These are phyloP conservation scores for Cornus controversa DNA, from an alignment of 148 eudicot species.

Conservation along the genomic window DNA sequence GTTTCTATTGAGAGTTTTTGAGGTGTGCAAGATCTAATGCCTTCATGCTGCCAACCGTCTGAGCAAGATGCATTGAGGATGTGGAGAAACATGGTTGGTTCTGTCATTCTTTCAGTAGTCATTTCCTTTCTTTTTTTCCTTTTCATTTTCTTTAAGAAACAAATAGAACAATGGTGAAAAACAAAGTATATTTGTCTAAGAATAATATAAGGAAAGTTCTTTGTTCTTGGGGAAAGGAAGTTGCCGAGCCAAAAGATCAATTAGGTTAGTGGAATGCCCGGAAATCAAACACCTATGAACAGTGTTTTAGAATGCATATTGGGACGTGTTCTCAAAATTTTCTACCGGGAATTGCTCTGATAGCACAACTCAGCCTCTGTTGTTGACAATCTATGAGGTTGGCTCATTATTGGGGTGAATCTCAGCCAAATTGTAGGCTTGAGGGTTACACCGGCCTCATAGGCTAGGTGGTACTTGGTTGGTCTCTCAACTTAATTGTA, in stretches of 20 bases:
- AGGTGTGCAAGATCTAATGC: slow-evolving; percentile 7
- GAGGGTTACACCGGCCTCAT: not conserved
- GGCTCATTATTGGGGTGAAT: not conserved
- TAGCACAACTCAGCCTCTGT: slow-evolving; percentile 5
- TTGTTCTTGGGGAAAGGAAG: not conserved
- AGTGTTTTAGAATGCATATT: slow-evolving; percentile 15
- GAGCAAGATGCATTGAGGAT: slow-evolving; percentile 21
- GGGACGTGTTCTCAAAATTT: slow-evolving; percentile 9
- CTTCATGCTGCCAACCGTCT: slow-evolving; percentile 1
- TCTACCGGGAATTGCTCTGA: not conserved
- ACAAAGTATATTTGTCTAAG: not conserved
- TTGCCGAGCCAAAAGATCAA: slow-evolving; percentile 13
- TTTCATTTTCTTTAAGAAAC: not conserved
- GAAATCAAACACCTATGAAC: slow-evolving; percentile 6
- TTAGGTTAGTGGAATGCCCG: slow-evolving; percentile 6
- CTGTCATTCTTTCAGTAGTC: slow-evolving; percentile 9
- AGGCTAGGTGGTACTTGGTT: not conserved
- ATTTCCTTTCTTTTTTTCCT: slow-evolving; percentile 9
- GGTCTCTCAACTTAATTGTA: not conserved
- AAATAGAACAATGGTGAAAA: not conserved
- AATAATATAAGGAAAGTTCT: not conserved
- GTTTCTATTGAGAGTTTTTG: slow-evolving; percentile 12
- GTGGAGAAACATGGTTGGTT: slow-evolving; percentile 19
- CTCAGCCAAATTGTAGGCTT: not conserved
- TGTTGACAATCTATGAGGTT: not conserved